Percentiles rank a stretch among this genome's conserved stretches.
Conservation (phyloP, 2,329 filamentous ascomycete genomes). For the Stemphylium vesicarium region DNA sequence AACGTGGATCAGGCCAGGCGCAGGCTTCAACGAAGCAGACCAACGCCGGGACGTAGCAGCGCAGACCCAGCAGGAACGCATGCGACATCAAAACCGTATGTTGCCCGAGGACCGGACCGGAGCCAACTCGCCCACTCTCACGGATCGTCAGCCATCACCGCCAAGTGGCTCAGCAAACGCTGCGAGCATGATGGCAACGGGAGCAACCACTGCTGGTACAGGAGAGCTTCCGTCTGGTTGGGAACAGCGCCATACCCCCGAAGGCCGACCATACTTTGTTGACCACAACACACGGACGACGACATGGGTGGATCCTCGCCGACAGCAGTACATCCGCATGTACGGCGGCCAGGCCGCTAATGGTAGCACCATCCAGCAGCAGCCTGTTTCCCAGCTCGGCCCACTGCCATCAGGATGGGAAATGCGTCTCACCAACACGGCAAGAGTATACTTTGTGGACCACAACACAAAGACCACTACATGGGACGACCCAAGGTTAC, state of each 20-base stretch:
- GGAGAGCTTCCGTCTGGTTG: slow-evolving; percentile 94
- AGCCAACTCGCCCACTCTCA: slow-evolving; percentile 83
- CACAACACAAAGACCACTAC: slow-evolving; percentile 99
- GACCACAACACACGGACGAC: slow-evolving; percentile 98
- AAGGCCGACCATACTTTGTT: slow-evolving; percentile 94
- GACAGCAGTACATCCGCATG: slow-evolving; percentile 98
- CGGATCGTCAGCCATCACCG: slow-evolving; percentile 56
- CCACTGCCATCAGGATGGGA: slow-evolving; percentile 98
- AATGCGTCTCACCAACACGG: slow-evolving; percentile 98
- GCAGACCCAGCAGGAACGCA: slow-evolving; percentile 89
- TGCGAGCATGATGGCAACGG: slow-evolving; percentile 90
- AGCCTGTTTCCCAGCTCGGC: slow-evolving; percentile 95
- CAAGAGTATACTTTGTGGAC: slow-evolving; percentile 97
- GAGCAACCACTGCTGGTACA: slow-evolving; percentile 90
- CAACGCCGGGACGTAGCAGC: slow-evolving; percentile 83
- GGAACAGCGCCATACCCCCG: slow-evolving; percentile 95
- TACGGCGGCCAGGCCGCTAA: slow-evolving; percentile 83
- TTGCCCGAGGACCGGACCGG: slow-evolving; percentile 95
- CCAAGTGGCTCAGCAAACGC: slow-evolving; percentile 58
- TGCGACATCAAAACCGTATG: slow-evolving; percentile 93
- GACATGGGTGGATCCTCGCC: slow-evolving; percentile 96
- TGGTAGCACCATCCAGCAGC: slow-evolving; percentile 89
- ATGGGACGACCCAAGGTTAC: slow-evolving; percentile 95
- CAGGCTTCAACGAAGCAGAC: slow-evolving; percentile 75
- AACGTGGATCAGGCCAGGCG: slow-evolving; percentile 92